Base-by-base conservation (phyloP, 1,284 basidiomycete species). In the Rhizoctonia solani region DNA sequence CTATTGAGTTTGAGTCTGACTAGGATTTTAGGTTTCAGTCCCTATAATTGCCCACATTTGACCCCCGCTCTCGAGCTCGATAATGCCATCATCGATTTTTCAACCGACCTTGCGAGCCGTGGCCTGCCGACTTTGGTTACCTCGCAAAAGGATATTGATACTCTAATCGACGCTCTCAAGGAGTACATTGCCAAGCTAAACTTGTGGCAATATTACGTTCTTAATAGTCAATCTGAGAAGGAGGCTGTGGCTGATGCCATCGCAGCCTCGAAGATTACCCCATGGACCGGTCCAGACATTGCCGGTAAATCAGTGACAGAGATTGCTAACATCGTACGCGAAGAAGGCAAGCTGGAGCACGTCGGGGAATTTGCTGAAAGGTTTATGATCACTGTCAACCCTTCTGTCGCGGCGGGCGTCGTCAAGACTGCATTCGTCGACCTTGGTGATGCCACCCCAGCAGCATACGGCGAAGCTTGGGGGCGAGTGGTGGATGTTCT, bases 151-250 rank as follows among this genome's bases (percentile, higher is more conserved):
- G 95, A 98, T 74, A 77, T 97, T 65, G 82, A 88, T 66, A 75
- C 75, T 8, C 81, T 98, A 68, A 80, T 89, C 54, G 73, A 75
- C 23, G 88, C 86, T 13, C 86, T 98, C 73, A 77, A 82, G 47
- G 76, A 82, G 14, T 81, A 85, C 34, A 74, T 94, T 70, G 84
- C 88, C 63, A 78, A 78, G 3, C 84, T 89, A 41, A 83, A 90
- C 44, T 77, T 97, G 25, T 98, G 93, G 92, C 88, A 97, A 73
- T 98, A 89, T 79, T 98, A 98, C 75, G 89, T 93, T 23, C 81
- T 98, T 52, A 87, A 97, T 74, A 82, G 86, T 4, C 79, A 80
- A 46, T 77, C 80, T 67, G 87, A 91, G 75, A 83, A 80, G 69
- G 80, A 80, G 4, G 77, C 80, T 1, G 79, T 92, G 56, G 81